Evolutionary conservation across 768 basidiomycete genomes (phyloP).

Genomic region (Naganishia randhawae): DNA sequence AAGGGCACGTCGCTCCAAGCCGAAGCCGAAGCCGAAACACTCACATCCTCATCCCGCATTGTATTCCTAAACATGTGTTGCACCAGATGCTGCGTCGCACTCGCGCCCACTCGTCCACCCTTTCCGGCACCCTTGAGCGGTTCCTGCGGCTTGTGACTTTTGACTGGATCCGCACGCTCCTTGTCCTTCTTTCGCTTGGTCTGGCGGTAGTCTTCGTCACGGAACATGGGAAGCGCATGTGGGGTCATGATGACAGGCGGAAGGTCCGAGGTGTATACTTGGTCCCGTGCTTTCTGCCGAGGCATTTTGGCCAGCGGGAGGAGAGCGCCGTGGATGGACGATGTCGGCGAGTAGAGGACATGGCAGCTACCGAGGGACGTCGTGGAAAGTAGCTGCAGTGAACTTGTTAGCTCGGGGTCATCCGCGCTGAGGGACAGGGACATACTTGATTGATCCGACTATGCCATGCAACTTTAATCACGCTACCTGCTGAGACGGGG

Average conservation of each 20-base stretch:
- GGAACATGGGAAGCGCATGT: conserved; percentile 86
- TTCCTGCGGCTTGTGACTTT: conserved; percentile 85
- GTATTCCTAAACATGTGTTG: conserved; percentile 89
- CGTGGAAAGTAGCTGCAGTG: conserved; percentile 71
- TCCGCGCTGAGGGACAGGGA: conserved; percentile 22
- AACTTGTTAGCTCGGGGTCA: conserved; percentile 7
- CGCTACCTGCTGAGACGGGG: conserved; percentile 52
- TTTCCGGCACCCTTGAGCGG: conserved; percentile 88
- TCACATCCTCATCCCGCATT: conserved; percentile 88
- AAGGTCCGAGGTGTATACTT: conserved; percentile 66
- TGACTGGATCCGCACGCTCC: conserved; percentile 79
- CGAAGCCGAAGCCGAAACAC: conserved; percentile 54
- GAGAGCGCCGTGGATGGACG: conserved; percentile 88
- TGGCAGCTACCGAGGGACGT: conserved; percentile 81
- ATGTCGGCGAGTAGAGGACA: conserved; percentile 85
- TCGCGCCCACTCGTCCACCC: conserved; percentile 91
- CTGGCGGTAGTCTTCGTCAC: conserved; percentile 65
- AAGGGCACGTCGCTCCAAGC: neutral
- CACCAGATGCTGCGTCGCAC: conserved; percentile 94
- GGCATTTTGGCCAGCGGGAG: conserved; percentile 82
- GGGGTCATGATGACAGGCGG: conserved; percentile 88
- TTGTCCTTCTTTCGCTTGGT: conserved; percentile 83
- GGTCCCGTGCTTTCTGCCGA: conserved; percentile 67
- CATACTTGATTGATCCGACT: conserved; percentile 93
- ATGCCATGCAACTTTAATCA: conserved; percentile 91